Base-by-base conservation (phyloP, 331 rosid genomes). In the Ulmus americana region DNA sequence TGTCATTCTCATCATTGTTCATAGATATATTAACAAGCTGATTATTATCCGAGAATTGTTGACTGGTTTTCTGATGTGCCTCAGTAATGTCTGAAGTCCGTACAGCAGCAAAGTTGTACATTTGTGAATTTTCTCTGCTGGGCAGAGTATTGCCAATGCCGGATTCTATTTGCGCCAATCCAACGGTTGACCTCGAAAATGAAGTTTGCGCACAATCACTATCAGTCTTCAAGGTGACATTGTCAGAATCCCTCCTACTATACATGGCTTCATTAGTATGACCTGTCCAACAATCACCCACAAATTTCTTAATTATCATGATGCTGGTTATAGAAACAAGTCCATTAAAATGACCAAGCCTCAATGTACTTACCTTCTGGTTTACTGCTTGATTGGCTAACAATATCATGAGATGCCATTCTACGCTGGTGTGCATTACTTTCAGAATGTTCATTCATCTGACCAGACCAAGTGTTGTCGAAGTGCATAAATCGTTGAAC, bases 261-360 rank as follows among this genome's bases (percentile, higher is more conserved):
- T 61, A 72, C 61, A 57, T 59, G 74, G 63, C 70, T 67, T 73
- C 84, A 39, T 63, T 55, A 53, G 28, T 64, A 70, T 59, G 61
- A 79, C 73, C 82, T 82, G 78, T 65, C 66, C 77, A 75, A 70
- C 52, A 76, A 70, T 73, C 49, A 60, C 10, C 40, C 52, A 74
- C 0, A 39, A 48, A 16, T 5, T 42, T 35, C 45, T 18, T 62
- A 9, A 20, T 54, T 62, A 71, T 48, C 67, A 64, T 57, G 61
- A 65, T 22, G 61, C 63, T 49, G 10, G 45, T 62, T 45, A 22
- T 28, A 48, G 48, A 1, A 49, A n/a, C 44, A 68, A 62, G 43
- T 68, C 48, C 18, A 71, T 12, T 10, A 56, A 28, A 38, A 52
- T 22, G 55, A 53, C 50, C 18, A 13, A 44, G 14, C 60, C 45